A percentile compares a stretch with the other conserved stretches of the same genome.
Evolutionary conservation across 257 asterid species (phyloP).

Genomic region (Fraxinus anomala): DNA sequence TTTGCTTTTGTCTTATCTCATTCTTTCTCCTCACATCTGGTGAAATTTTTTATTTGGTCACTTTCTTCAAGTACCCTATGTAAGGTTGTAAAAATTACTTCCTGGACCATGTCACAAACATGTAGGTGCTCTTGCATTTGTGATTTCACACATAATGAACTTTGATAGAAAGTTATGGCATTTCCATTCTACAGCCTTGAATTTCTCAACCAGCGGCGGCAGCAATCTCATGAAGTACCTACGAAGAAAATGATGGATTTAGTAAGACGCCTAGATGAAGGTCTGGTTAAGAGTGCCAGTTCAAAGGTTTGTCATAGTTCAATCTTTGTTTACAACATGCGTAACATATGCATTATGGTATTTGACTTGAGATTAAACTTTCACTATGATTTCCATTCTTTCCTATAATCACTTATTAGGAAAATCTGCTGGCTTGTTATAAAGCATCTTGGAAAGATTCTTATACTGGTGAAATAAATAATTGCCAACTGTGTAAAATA

Average conservation of each 20-base stretch:
- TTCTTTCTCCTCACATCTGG: conserved; percentile 10
- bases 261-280: conserved; percentile 82
- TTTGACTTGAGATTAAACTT: not conserved
- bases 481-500: conserved; percentile 1
- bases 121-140: conserved; percentile 11
- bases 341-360: not conserved
- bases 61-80: not conserved
- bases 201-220: conserved; percentile 63
- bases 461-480: conserved; percentile 17
- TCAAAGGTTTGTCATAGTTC: conserved; percentile 59
- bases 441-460: conserved; percentile 1
- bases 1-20: not conserved
- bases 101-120: not conserved
- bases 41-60: not conserved
- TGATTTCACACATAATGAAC: conserved; percentile 19
- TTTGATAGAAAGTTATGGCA: conserved; percentile 26
- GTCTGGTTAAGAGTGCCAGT: conserved; percentile 69
- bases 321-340: conserved; percentile 11
- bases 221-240: conserved; percentile 59
- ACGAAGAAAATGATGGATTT: conserved; percentile 58
- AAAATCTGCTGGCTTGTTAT: conserved; percentile 8
- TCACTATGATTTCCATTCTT: conserved; percentile 11
- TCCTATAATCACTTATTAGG: conserved; percentile 9
- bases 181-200: conserved; percentile 57
- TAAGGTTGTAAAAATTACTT: not conserved